Conservation (phyloP, 2,329 filamentous ascomycete species). For the Macroventuria anomochaeta region DNA sequence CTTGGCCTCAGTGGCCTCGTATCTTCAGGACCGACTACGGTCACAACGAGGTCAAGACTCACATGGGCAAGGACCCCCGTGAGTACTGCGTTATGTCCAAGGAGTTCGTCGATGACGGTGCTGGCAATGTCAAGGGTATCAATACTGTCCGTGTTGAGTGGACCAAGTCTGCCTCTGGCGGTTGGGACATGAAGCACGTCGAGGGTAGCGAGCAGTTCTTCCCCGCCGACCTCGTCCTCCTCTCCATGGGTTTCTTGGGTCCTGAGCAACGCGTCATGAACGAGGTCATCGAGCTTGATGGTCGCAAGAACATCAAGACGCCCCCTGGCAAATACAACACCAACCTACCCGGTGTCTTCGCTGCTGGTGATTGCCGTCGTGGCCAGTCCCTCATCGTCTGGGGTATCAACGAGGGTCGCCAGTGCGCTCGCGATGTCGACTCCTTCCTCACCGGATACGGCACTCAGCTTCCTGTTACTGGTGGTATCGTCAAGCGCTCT, state of each 20-base stretch:
- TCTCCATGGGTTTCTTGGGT: constrained; percentile 97
- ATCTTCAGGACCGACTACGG: constrained; percentile 99
- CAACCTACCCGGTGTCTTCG: constrained; percentile 87
- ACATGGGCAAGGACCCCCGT: constrained; percentile 93
- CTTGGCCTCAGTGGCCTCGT: constrained; percentile 97
- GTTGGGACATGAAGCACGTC: constrained; percentile 98
- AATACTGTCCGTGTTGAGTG: constrained; percentile 95
- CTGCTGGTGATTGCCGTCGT: constrained; percentile 92
- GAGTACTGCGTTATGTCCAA: constrained; percentile 99
- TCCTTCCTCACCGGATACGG: constrained; percentile 77
- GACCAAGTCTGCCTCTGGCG: constrained; percentile 86
- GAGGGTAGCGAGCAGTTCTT: constrained; percentile 95
- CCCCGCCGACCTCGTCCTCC: constrained; percentile 89
- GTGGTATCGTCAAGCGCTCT: constrained; percentile 79
- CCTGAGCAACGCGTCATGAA: constrained; percentile 88
- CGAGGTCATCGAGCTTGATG: constrained; percentile 88
- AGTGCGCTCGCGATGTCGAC: constrained; percentile 91
- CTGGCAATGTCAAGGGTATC: constrained; percentile 90
- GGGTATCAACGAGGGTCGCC: constrained; percentile 97
- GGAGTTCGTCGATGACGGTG: constrained; percentile 90
- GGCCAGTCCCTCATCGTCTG: constrained; percentile 96
- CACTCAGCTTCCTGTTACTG: constrained; percentile 84
- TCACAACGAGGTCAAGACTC: constrained; percentile 92
- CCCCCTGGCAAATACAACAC: constrained; percentile 85
- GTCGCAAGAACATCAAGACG: constrained; percentile 96